Evolutionary conservation across 2,329 filamentous ascomycete genomes (phyloP), one percentile per base, ranked within the genome.

Genomic region (Zymoseptoria ardabiliae): DNA sequence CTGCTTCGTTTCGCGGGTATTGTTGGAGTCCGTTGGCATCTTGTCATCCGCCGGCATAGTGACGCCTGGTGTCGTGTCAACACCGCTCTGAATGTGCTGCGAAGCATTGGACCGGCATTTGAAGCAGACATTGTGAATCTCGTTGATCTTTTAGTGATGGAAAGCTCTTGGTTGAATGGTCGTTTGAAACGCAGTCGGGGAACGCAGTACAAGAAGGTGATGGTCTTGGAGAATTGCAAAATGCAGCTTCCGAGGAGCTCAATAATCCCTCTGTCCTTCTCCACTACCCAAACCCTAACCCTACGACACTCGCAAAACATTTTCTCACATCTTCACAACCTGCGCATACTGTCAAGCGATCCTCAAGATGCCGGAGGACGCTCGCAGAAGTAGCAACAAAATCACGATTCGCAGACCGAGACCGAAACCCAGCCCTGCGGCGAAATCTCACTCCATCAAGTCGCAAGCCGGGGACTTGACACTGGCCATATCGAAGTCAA

Each of bases 401-500:
- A 57, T 57, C 17, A 22, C 25, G 1, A 41, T 61, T 22, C 55
- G 28, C 13, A 61, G 48, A 25, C 19, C 20, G 13, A 61, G 48
- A 25, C 19, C 20, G 7, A 22, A 28, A 22, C 56, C 50, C 23
- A 55, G 35, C 21, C n/a, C 53, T 17, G 53, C 56, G 35, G 19
- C 35, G 28, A 56, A 50, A 19, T 53, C 51, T 11, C 51, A 53
- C 13, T 25, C n/a, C 8, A 53, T 23, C 51, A 30, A 30, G 13
- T 28, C 22, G 54, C 48, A 10, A 9, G 19, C 30, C 21, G 58
- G 55, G 8, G 60, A 60, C 56, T 13, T 63, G 11, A 19, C 35
- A 6, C 57, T 65, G 21, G 57, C 58, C 2, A 51, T 58, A 6
- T 35, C n/a, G n/a, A 23, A 30, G 25, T 13, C 48, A n/a, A 63